Conservation (phyloP, 2,329 filamentous ascomycete genomes). For the Pseudopyrenochaeta lycopersici region DNA sequence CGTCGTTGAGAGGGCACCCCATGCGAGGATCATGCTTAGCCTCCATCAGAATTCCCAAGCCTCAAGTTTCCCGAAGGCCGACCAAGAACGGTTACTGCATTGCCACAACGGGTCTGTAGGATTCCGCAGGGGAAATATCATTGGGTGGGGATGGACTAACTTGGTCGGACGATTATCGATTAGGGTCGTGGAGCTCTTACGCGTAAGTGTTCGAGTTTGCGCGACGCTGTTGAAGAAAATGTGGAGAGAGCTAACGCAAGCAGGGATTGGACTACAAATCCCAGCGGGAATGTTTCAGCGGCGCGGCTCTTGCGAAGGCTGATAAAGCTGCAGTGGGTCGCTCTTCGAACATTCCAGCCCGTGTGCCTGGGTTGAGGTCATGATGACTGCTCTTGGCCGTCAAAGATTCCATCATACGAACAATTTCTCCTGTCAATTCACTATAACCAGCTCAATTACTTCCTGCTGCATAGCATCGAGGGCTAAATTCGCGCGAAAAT, state of each 20-base stretch:
- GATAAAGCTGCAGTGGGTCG: neutral
- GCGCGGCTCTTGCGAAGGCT: conserved; percentile 7
- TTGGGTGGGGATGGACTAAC: conserved; percentile 27
- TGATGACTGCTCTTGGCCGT: neutral
- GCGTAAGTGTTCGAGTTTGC: conserved; percentile 38
- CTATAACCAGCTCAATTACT: neutral
- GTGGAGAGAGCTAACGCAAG: conserved; percentile 35
- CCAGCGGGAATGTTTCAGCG: conserved; percentile 32
- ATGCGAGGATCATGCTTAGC: conserved; percentile 22
- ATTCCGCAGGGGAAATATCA: conserved; percentile 15
- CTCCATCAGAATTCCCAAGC: neutral
- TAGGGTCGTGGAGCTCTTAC: conserved; percentile 38
- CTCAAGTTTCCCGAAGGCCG: conserved; percentile 11
- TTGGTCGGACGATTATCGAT: conserved; percentile 25
- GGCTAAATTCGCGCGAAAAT: conserved; percentile 9
- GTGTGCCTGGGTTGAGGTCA: neutral
- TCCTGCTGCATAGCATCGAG: neutral
- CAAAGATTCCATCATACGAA: neutral
- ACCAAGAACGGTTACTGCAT: conserved; percentile 14
- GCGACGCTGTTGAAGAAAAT: conserved; percentile 34
- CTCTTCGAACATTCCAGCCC: neutral
- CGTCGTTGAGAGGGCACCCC: conserved; percentile 15
- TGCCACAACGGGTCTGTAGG: conserved; percentile 21
- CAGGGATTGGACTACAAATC: conserved; percentile 21
- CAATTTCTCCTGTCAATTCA: neutral